phyloP scores from a whole-genome alignment of 1,284 basidiomycete species.

The Inonotus hispidus region DNA sequence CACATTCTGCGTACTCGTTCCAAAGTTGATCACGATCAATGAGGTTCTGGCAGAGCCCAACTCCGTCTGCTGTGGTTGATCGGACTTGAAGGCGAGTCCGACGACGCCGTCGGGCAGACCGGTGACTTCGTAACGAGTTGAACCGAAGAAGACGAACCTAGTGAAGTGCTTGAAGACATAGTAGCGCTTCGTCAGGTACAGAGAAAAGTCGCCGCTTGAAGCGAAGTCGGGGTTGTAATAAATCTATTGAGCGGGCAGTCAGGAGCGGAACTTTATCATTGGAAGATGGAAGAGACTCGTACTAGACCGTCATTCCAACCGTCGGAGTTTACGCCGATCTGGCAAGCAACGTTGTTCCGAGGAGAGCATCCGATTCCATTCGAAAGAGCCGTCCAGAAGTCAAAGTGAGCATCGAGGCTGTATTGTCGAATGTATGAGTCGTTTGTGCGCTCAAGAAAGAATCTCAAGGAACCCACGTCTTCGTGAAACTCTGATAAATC shows the following conservation, averaged over 20 bases:
- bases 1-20: neutral
- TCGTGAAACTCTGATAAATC: conserved; percentile 24
- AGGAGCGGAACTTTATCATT: neutral
- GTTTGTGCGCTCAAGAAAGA: neutral
- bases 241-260: conserved; percentile 13
- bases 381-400: conserved; percentile 28
- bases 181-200: conserved; percentile 23
- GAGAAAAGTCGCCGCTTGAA: conserved; percentile 18
- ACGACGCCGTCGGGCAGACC: conserved; percentile 15
- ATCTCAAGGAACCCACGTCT: conserved; percentile 16
- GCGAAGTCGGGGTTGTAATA: conserved; percentile 24
- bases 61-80: neutral
- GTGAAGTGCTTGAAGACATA: conserved; percentile 23
- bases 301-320: conserved; percentile 24
- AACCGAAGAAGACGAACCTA: conserved; percentile 19
- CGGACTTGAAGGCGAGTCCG: conserved; percentile 20
- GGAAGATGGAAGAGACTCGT: neutral
- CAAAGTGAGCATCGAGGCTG: conserved; percentile 24
- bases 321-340: conserved; percentile 17
- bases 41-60: conserved; percentile 9
- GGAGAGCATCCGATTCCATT: conserved; percentile 25
- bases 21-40: conserved; percentile 17
- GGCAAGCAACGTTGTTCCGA: conserved; percentile 19
- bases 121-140: conserved; percentile 18
- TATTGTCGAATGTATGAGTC: neutral